Conservation (phyloP, 1,284 basidiomycete genomes). For the Moesziomyces antarcticus region DNA sequence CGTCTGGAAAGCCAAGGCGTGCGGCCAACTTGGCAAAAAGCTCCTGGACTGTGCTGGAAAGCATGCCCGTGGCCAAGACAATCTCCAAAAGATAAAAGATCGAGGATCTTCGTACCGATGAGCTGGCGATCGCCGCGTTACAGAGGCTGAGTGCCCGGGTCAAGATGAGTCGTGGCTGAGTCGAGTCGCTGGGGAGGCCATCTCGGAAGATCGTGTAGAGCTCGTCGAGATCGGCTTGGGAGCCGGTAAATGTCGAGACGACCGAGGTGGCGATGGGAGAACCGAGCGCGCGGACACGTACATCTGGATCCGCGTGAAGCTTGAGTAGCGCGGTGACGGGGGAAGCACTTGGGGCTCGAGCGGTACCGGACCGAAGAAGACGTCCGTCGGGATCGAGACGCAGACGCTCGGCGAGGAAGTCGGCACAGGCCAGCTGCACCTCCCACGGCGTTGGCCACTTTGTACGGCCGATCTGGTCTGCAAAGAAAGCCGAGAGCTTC, state of each 20-base stretch:
- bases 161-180: constrained; percentile 80
- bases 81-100: constrained; percentile 88
- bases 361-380: constrained; percentile 13
- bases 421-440: constrained; percentile 70
- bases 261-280: constrained; percentile 76
- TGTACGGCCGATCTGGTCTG: constrained; percentile 26
- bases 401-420: constrained; percentile 73
- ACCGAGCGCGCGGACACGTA: constrained; percentile 84
- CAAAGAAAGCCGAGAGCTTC: constrained; percentile 34
- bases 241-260: constrained; percentile 62
- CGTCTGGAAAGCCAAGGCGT: constrained; percentile 76
- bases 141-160: constrained; percentile 81
- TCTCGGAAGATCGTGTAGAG: constrained; percentile 44
- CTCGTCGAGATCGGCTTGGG: constrained; percentile 14
- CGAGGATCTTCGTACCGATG: constrained; percentile 81
- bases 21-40: constrained; percentile 76
- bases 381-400: constrained; percentile 9
- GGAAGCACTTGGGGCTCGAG: constrained; percentile 6
- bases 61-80: constrained; percentile 62
- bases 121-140: constrained; percentile 85
- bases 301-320: constrained; percentile 75
- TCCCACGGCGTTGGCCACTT: constrained; percentile 39
- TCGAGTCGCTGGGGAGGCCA: constrained; percentile 30
- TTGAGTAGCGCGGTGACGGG: constrained; percentile 18
- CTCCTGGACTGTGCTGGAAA: constrained; percentile 75